These are phyloP conservation scores for Pleurotus giganteus DNA, from an alignment of 768 basidiomycete genomes.

Conservation along the genomic window DNA sequence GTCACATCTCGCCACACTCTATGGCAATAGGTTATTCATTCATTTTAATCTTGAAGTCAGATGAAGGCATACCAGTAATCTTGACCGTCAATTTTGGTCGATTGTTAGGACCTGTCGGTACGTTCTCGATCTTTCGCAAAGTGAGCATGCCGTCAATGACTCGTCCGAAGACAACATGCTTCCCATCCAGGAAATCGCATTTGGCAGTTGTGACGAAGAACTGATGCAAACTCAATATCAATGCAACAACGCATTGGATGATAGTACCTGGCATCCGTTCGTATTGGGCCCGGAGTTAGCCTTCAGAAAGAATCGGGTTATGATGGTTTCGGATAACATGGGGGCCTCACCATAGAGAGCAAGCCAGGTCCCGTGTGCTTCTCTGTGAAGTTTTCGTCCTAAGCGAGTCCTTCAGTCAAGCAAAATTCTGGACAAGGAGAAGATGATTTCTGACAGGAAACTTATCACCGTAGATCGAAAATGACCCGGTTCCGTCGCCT, in stretches of 20 bases:
- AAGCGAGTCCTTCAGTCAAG: not conserved
- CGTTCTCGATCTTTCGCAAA: constrained; percentile 93
- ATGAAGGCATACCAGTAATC: constrained; percentile 66
- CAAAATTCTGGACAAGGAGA: constrained; percentile 1
- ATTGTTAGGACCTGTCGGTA: constrained; percentile 88
- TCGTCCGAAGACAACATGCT: constrained; percentile 91
- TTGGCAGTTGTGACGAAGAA: constrained; percentile 97
- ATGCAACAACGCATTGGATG: no score
- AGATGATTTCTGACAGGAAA: constrained; percentile 79
- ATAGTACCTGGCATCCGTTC: constrained; percentile 90
- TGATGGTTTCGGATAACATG: not conserved
- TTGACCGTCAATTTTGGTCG: constrained; percentile 86
- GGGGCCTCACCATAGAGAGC: constrained; percentile 87
- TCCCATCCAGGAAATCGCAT: constrained; percentile 94
- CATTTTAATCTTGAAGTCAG: not conserved
- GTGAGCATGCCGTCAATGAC: constrained; percentile 95
- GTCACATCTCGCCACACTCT: constrained; percentile 64
- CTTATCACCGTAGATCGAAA: constrained; percentile 96
- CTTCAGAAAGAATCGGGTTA: constrained; percentile 36
- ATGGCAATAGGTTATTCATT: not conserved
- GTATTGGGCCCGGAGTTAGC: constrained; percentile 95
- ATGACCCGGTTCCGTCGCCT: constrained; percentile 91
- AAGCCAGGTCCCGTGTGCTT: constrained; percentile 87
- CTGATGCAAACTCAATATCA: constrained; percentile 34
- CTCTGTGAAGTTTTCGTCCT: constrained; percentile 95